These are phyloP conservation scores for Mortierella sp. DNA, from an alignment of 371 early-diverging fungal genomes.

Conservation along the genomic window DNA sequence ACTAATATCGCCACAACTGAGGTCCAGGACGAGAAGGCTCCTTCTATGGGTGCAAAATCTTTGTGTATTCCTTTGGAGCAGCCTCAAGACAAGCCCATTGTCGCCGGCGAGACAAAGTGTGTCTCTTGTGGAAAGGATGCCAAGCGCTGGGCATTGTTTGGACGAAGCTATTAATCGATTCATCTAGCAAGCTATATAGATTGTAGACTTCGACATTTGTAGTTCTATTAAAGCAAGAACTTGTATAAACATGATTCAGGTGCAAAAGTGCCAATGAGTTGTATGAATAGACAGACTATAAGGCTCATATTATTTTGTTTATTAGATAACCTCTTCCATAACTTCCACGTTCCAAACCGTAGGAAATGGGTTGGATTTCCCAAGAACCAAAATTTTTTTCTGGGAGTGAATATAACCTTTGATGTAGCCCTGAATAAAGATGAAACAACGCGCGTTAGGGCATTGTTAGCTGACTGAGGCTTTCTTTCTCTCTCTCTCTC, in stretches of 20 bases:
- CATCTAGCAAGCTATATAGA: background rate
- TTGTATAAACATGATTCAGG: too few relatives aligned
- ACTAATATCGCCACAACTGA: constrained; percentile 74
- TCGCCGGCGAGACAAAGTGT: constrained; percentile 86
- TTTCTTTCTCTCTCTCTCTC: too few relatives aligned
- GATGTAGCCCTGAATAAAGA: constrained; percentile 37
- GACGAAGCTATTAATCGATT: constrained; percentile 86
- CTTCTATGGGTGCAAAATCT: constrained; percentile 99
- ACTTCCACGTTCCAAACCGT: background rate
- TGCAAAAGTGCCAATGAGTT: background rate
- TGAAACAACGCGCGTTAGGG: background rate
- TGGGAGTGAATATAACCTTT: constrained; percentile 48
- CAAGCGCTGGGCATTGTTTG: constrained; percentile 89
- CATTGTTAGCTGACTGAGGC: too few relatives aligned
- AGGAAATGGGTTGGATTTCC: constrained; percentile 50
- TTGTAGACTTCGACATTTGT: too few relatives aligned
- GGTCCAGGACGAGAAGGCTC: constrained; percentile 94
- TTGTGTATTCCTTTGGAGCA: constrained; percentile 99
- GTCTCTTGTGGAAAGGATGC: constrained; percentile 86
- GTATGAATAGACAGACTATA: background rate
- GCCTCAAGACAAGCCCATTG: constrained; percentile 82
- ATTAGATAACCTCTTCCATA: background rate
- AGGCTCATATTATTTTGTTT: background rate
- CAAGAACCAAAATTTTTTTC: constrained; percentile 43
- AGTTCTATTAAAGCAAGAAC: too few relatives aligned